phyloP scores from a whole-genome alignment of 441 rosid genomes.

The Erodium texanum region DNA sequence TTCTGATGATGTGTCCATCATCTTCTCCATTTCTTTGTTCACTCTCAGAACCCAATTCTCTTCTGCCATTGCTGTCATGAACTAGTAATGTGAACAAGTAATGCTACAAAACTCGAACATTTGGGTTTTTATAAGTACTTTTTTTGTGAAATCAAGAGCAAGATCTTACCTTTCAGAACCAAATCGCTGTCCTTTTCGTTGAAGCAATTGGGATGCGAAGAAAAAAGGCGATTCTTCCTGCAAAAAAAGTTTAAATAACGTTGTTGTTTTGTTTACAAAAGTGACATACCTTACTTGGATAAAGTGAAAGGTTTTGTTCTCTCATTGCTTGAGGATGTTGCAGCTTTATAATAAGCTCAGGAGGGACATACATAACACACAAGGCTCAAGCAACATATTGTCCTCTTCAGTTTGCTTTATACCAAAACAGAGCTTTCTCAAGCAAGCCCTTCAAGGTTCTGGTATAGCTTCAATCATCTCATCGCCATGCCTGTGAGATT shows the following conservation, averaged over 20 bases:
- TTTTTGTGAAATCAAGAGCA: not conserved
- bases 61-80: not conserved
- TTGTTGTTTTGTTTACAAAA: not conserved
- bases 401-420: not conserved
- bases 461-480: no score
- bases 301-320: no score
- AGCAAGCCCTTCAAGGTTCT: no score
- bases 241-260: no score
- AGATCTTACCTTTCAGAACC: not conserved
- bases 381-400: constrained; percentile 4
- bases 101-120: not conserved
- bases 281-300: not conserved
- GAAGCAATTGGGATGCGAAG: not conserved
- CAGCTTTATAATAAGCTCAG: not conserved
- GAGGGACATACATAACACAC: not conserved
- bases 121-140: not conserved
- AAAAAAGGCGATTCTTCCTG: not conserved
- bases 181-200: not conserved
- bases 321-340: not conserved
- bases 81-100: no score
- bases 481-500: no score
- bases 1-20: not conserved
- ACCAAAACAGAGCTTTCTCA: no score
- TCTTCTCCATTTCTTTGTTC: not conserved
- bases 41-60: not conserved